These are phyloP conservation scores for Zygosaccharomyces bisporus DNA, from an alignment of 805 yeast genomes.

Conservation along the genomic window DNA sequence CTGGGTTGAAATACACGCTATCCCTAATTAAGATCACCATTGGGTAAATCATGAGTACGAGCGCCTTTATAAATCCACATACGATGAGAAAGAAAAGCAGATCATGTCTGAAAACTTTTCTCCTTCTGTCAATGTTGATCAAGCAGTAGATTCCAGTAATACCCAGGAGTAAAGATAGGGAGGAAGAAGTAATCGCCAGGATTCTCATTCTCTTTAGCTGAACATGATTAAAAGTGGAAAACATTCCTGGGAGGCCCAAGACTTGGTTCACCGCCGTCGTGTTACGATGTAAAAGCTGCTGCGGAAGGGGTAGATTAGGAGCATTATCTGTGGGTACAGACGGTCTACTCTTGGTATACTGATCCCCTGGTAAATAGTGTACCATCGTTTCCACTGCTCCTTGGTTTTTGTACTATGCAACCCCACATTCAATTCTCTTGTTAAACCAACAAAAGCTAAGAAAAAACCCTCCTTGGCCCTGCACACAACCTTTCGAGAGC, in stretches of 20 bases:
- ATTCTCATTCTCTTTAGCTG: conserved; percentile 33
- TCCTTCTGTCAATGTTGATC: conserved; percentile 59
- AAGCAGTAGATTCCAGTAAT: conserved; percentile 56
- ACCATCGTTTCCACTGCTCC: conserved; percentile 5
- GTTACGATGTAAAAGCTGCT: conserved; percentile 15
- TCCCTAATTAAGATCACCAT: conserved; percentile 46
- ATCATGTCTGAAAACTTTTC: conserved; percentile 63
- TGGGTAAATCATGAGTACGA: conserved; percentile 66
- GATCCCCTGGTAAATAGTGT: not conserved
- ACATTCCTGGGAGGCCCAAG: conserved; percentile 35
- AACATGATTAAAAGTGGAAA: conserved; percentile 24
- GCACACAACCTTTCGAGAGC: not conserved
- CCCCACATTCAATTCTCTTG: conserved; percentile 2
- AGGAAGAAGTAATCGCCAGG: conserved; percentile 47
- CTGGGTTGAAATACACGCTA: conserved; percentile 44
- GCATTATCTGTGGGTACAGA: conserved; percentile 5
- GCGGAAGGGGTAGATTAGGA: conserved; percentile 9
- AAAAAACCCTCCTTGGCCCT: not conserved
- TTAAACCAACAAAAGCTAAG: not conserved
- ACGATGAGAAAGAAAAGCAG: conserved; percentile 63
- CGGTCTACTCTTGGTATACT: not conserved
- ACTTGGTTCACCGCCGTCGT: conserved; percentile 34
- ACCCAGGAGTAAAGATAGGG: conserved; percentile 51
- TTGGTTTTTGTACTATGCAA: not conserved
- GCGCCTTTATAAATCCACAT: conserved; percentile 72